Base-by-base conservation (phyloP, 192 early-diverging fungal genomes). In the Chytriomyces sp. region DNA sequence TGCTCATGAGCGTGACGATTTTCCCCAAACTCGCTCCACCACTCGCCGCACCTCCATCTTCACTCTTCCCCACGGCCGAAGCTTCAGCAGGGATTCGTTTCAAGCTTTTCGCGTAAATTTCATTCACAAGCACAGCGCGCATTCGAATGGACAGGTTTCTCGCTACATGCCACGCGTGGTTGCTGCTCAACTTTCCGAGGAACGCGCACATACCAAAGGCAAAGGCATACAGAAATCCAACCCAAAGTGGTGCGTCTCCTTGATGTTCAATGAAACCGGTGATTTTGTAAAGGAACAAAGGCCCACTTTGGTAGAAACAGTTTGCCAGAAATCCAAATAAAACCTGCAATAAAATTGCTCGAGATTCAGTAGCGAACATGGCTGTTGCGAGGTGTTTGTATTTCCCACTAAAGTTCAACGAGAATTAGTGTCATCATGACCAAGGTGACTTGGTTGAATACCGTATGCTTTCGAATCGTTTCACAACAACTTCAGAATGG, bases 71-170 rank as follows among this genome's bases (percentile, higher is more conserved):
- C n/a, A n/a, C n/a, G n/a, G n/a, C n/a, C n/a, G n/a, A n/a, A n/a
- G n/a, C n/a, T n/a, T n/a, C n/a, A n/a, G 28, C 69, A 1, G 63
- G 72, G 1, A 71, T 44, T 49, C 75, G 73, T 18, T 69, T 53
- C 5, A 87, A 69, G 5, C 74, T 69, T 69, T 87, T 87, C 28
- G 13, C 43, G 76, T 87, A 87, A 16, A 87, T 64, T 53, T 84
- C 75, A 44, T 62, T 72, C 48, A 82, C 76, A 18, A 87, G 49
- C 9, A 84, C 75, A 4, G 81, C 68, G 18, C 81, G 66, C 5
- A 82, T 59, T 4, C 83, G 63, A 28, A 67, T 67, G 8, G 80
- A 82, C 9, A 73, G 61, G 13, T 76, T 50, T 6, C 79, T 43
- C 8, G 83, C 81, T 16, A 60, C 68, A 60, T 85, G 87, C 50